Percentiles rank a stretch among this genome's conserved stretches.
Evolutionary conservation across 139 green algal genomes (phyloP).

Genomic region (Chlamydomonas incerta): DNA sequence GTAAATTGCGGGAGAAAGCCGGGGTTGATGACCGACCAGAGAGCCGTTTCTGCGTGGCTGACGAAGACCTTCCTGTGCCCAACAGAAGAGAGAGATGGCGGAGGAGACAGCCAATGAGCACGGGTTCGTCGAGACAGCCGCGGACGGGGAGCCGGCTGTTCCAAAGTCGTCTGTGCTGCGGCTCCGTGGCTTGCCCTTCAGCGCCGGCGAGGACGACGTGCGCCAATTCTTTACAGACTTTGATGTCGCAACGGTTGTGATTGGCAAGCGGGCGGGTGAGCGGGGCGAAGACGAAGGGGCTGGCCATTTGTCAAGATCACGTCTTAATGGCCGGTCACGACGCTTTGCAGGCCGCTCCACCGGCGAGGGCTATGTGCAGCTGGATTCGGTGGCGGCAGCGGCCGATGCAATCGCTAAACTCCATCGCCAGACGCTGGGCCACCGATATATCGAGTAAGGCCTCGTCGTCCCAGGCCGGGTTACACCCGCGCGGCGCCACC

Average conservation of each 20-base stretch:
- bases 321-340: not conserved
- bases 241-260: constrained; percentile 38
- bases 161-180: constrained; percentile 47
- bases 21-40: no score
- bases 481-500: no score
- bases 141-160: not conserved
- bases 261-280: constrained; percentile 41
- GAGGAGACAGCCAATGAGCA: constrained; percentile 6
- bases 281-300: no score
- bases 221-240: constrained; percentile 68
- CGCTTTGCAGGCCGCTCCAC: constrained; percentile 30
- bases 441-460: constrained; percentile 91
- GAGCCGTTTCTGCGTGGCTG: no score
- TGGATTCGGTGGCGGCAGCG: constrained; percentile 63
- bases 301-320: not conserved
- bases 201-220: constrained; percentile 62
- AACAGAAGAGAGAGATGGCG: not conserved
- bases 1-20: no score
- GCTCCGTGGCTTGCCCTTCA: constrained; percentile 67
- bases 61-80: no score
- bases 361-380: constrained; percentile 56
- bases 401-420: constrained; percentile 64
- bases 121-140: constrained; percentile 19
- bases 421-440: constrained; percentile 80
- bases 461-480: not conserved